Percentiles rank a stretch among this genome's conserved stretches.
Conservation (phyloP, 73 alveolate genomes). For the Symbiodinium natans region DNA sequence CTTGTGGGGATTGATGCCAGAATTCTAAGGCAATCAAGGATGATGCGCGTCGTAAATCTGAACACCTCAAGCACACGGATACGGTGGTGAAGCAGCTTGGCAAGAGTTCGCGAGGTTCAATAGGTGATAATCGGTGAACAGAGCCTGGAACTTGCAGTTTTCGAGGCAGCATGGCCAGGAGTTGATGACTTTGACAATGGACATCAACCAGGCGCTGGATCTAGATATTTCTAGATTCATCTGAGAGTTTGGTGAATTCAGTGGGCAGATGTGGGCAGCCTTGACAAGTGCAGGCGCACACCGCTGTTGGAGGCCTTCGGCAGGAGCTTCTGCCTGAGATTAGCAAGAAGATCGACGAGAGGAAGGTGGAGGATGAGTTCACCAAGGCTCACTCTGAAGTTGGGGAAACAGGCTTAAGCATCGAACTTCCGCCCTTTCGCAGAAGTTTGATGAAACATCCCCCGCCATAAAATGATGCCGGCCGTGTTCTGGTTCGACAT, state of each 20-base stretch:
- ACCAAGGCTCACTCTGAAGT: not conserved
- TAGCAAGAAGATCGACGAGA: conserved; percentile 34
- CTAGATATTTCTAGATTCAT: too few species aligned
- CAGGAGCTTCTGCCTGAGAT: conserved; percentile 84
- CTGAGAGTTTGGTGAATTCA: too few species aligned
- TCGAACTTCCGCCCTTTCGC: too few species aligned
- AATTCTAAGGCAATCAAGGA: not conserved
- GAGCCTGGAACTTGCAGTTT: not conserved
- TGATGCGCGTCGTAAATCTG: conserved; percentile 41
- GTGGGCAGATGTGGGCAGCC: too few species aligned
- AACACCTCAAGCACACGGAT: conserved; percentile 73
- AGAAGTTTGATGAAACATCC: too few species aligned
- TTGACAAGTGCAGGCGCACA: conserved; percentile 26
- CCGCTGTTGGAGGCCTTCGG: conserved; percentile 67
- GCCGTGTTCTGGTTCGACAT: too few species aligned
- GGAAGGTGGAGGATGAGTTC: conserved; percentile 57
- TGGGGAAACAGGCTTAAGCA: not conserved
- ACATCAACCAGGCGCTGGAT: conserved; percentile 34
- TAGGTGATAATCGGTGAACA: too few species aligned
- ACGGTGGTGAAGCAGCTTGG: conserved; percentile 45
- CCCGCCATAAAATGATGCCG: too few species aligned
- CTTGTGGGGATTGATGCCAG: too few species aligned
- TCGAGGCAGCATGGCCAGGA: conserved; percentile 91
- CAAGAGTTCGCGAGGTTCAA: too few species aligned
- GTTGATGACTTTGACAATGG: conserved; percentile 78